phyloP scores from a whole-genome alignment of 208 protist genomes.

The Trypanosoma caninum region DNA sequence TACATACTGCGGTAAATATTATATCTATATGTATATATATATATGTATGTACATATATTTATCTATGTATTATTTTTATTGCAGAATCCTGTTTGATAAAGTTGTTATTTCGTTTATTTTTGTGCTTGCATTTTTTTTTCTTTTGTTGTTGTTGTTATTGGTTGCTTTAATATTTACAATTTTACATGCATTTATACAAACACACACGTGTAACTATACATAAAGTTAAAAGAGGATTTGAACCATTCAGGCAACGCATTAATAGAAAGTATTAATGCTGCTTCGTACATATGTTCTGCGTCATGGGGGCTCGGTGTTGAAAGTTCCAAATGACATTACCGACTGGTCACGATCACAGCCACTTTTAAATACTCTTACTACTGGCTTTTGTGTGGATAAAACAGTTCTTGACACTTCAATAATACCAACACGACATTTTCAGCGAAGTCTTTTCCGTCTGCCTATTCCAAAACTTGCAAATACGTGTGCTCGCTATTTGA shows the following conservation, averaged over 20 bases:
- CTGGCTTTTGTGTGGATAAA: slow-evolving; percentile 11
- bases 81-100: not conserved
- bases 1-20: not conserved
- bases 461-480: slow-evolving; percentile 58
- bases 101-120: not conserved
- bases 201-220: not conserved
- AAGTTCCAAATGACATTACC: slow-evolving; percentile 1
- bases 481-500: slow-evolving; percentile 53
- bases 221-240: not conserved
- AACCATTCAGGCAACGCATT: not conserved
- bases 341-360: slow-evolving; percentile 15
- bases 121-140: not conserved
- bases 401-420: slow-evolving; percentile 26
- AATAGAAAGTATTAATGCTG: slow-evolving; percentile 11
- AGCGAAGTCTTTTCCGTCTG: slow-evolving; percentile 75
- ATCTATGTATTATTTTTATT: not conserved
- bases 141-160: not conserved
- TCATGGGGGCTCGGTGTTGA: not conserved
- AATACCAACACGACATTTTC: slow-evolving; percentile 76
- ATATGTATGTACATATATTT: too few species aligned
- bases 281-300: slow-evolving; percentile 13
- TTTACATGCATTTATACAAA: too few species aligned
- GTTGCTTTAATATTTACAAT: not conserved
- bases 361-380: not conserved
- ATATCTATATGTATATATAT: slow-evolving; percentile 3